These are phyloP conservation scores for Chaetomium olivaceum DNA, from an alignment of 2,329 filamentous ascomycete species.

Conservation along the genomic window DNA sequence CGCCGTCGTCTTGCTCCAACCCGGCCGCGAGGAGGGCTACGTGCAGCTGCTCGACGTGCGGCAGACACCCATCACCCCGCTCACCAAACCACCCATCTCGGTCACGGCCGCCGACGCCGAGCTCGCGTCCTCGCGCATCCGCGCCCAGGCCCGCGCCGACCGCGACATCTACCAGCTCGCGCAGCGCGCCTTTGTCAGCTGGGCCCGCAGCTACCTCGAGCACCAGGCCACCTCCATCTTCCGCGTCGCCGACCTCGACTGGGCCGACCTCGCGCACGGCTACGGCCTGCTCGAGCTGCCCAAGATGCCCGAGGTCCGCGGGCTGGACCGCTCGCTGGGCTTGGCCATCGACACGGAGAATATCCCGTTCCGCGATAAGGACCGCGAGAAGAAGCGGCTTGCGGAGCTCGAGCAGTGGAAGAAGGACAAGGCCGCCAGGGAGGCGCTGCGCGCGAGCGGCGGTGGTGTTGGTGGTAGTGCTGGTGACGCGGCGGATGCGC, in stretches of 20 bases:
- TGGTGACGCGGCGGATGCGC: slow-evolving; percentile 38
- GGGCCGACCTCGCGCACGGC: slow-evolving; percentile 74
- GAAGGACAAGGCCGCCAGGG: slow-evolving; percentile 41
- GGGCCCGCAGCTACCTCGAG: slow-evolving; percentile 87
- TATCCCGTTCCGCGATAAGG: slow-evolving; percentile 71
- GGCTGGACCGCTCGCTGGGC: slow-evolving; percentile 61
- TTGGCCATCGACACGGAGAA: slow-evolving; percentile 66
- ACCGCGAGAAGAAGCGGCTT: slow-evolving; percentile 65
- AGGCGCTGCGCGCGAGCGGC: slow-evolving; percentile 39
- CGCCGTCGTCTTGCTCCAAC: slow-evolving; percentile 81
- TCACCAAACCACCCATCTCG: slow-evolving; percentile 57
- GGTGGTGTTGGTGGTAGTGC: too few species aligned
- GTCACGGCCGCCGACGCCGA: slow-evolving; percentile 64
- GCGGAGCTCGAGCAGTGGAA: slow-evolving; percentile 55
- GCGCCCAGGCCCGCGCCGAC: slow-evolving; percentile 51
- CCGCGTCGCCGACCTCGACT: slow-evolving; percentile 76
- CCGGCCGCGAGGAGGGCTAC: slow-evolving; percentile 86
- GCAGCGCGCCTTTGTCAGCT: slow-evolving; percentile 88
- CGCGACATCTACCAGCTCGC: slow-evolving; percentile 80
- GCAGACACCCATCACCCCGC: slow-evolving; percentile 74
- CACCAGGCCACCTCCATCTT: slow-evolving; percentile 93
- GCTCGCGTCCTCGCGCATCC: slow-evolving; percentile 35
- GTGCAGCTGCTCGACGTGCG: slow-evolving; percentile 82
- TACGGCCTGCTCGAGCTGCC: slow-evolving; percentile 88
- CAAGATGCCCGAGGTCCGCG: slow-evolving; percentile 87